phyloP scores from a whole-genome alignment of 2,329 filamentous ascomycete species.

The Phialocephala subalpina region DNA sequence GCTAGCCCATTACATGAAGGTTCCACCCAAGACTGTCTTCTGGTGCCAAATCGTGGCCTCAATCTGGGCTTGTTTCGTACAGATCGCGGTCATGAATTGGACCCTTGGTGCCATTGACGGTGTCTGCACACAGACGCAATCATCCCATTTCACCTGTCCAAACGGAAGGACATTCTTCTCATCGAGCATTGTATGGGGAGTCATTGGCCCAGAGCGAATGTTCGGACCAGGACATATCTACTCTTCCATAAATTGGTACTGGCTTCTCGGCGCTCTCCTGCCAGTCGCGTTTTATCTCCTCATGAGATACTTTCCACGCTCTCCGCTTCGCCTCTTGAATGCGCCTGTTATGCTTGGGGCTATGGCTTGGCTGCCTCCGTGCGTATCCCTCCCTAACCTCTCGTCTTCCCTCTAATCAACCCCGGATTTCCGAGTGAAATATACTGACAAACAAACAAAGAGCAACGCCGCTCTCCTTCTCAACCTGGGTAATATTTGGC shows the following conservation, averaged over 20 bases:
- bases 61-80: conserved; percentile 54
- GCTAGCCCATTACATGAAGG: conserved; percentile 70
- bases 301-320: conserved; percentile 66
- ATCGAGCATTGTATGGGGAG: conserved; percentile 70
- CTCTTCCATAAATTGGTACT: conserved; percentile 72
- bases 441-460: conserved; percentile 7
- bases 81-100: conserved; percentile 69
- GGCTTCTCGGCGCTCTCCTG: conserved; percentile 71
- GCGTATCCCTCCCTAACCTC: background rate
- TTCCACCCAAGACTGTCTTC: conserved; percentile 30
- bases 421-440: no score
- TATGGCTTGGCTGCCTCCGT: conserved; percentile 47
- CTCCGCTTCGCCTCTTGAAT: conserved; percentile 65
- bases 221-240: conserved; percentile 73
- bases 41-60: conserved; percentile 59
- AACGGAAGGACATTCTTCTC: conserved; percentile 71
- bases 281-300: conserved; percentile 66
- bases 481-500: conserved; percentile 73
- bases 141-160: conserved; percentile 62
- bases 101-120: conserved; percentile 66
- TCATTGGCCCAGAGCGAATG: conserved; percentile 74
- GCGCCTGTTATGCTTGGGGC: conserved; percentile 52
- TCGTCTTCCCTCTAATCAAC: background rate
- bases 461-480: conserved; percentile 77
- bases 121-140: conserved; percentile 67